Percentiles rank a stretch among this genome's conserved stretches.
These are phyloP conservation scores for Kazachstania viticola DNA, from an alignment of 805 yeast species.

Conservation along the genomic window DNA sequence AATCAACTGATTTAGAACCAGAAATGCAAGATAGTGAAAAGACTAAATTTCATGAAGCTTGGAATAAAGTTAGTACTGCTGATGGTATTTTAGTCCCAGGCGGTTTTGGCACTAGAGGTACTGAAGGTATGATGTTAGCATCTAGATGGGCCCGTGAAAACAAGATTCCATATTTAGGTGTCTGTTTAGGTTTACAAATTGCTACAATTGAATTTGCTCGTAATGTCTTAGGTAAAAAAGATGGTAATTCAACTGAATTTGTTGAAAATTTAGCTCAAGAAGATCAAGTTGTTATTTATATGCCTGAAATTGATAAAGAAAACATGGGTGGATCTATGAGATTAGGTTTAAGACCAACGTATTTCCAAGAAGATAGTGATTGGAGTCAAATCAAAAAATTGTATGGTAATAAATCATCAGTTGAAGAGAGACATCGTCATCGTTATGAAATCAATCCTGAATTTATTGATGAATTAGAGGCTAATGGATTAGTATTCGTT, in stretches of 20 bases:
- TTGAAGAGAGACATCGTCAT: slow-evolving; percentile 94
- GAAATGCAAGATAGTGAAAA: slow-evolving; percentile 52
- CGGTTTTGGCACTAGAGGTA: slow-evolving; percentile 95
- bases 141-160: slow-evolving; percentile 98
- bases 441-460: slow-evolving; percentile 94
- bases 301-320: slow-evolving; percentile 96
- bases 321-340: slow-evolving; percentile 99
- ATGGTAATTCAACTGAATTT: slow-evolving; percentile 77
- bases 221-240: slow-evolving; percentile 54
- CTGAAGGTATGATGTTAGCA: slow-evolving; percentile 95
- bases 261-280: slow-evolving; percentile 49
- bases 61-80: slow-evolving; percentile 87
- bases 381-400: slow-evolving; percentile 63
- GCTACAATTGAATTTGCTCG: slow-evolving; percentile 92
- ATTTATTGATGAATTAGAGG: slow-evolving; percentile 58
- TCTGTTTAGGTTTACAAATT: slow-evolving; percentile 93
- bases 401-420: slow-evolving; percentile 59
- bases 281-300: slow-evolving; percentile 70
- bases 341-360: slow-evolving; percentile 85
- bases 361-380: slow-evolving; percentile 56
- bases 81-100: slow-evolving; percentile 98
- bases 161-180: slow-evolving; percentile 88
- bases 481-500: slow-evolving; percentile 72
- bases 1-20: slow-evolving; percentile 80
- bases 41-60: slow-evolving; percentile 81